phyloP scores from a whole-genome alignment of 2,329 filamentous ascomycete species.

The Diaporthe vexans region DNA sequence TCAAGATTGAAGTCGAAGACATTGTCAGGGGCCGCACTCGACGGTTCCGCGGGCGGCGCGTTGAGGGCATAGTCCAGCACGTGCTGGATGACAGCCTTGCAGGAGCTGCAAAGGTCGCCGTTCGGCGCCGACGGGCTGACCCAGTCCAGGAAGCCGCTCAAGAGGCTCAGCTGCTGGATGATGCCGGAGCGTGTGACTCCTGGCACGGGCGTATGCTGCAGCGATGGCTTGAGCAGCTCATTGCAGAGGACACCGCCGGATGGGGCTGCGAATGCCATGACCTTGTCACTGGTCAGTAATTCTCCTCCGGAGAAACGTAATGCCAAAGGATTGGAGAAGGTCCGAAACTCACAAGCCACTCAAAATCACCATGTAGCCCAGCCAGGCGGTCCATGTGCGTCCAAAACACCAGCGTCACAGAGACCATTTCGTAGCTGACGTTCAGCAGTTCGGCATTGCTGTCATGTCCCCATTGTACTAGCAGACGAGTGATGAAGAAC shows the following conservation, averaged over 20 bases:
- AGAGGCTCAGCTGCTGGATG: constrained; percentile 65
- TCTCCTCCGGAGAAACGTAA: too few relatives aligned
- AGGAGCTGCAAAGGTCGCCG: constrained; percentile 60
- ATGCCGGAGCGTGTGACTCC: constrained; percentile 61
- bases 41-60: constrained; percentile 44
- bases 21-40: constrained; percentile 41
- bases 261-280: constrained; percentile 65
- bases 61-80: constrained; percentile 66
- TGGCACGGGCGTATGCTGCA: constrained; percentile 50
- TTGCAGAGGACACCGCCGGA: constrained; percentile 65
- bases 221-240: constrained; percentile 61
- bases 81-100: constrained; percentile 62
- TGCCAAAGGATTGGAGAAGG: not conserved
- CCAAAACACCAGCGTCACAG: constrained; percentile 62
- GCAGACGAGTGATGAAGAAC: constrained; percentile 70
- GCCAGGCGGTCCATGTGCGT: constrained; percentile 62
- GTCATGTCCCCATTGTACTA: constrained; percentile 59
- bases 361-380: constrained; percentile 58
- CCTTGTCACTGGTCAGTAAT: constrained; percentile 45
- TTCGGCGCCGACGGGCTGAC: constrained; percentile 63
- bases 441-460: constrained; percentile 57
- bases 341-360: constrained; percentile 60
- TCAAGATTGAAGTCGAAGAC: constrained; percentile 52
- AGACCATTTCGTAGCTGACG: constrained; percentile 63
- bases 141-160: constrained; percentile 67